These are phyloP conservation scores for Trichomonas vaginalis DNA, from an alignment of 208 protist species.

Conservation along the genomic window DNA sequence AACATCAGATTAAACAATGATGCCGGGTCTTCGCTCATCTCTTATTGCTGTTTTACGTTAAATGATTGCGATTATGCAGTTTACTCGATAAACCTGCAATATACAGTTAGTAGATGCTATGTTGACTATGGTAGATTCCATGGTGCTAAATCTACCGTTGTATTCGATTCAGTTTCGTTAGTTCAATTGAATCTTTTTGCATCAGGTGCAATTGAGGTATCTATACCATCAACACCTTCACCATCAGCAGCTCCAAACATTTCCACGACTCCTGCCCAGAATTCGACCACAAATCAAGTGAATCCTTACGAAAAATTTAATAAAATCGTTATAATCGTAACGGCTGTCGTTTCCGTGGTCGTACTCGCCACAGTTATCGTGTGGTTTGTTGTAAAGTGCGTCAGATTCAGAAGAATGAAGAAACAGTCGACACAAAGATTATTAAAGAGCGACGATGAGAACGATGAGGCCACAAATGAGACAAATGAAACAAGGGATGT, in stretches of 20 bases:
- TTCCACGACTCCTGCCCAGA: background rate
- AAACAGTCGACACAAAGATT: background rate
- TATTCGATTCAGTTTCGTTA: background rate
- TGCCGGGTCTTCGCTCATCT: background rate
- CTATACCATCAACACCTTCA: no score
- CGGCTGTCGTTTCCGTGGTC: background rate
- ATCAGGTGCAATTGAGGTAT: background rate
- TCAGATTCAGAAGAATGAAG: background rate
- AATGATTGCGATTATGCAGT: background rate
- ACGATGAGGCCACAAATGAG: background rate
- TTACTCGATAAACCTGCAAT: background rate
- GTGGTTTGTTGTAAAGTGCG: background rate
- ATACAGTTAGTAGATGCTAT: background rate
- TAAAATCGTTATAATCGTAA: background rate
- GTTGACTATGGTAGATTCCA: background rate
- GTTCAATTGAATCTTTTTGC: background rate
- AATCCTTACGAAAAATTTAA: background rate
- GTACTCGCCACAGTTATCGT: background rate
- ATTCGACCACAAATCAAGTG: background rate
- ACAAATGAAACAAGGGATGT: background rate
- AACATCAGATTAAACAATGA: background rate
- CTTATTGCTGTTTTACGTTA: background rate
- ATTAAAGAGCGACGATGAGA: background rate
- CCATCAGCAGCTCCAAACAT: background rate
- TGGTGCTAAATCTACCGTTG: background rate